These are phyloP conservation scores for Ceratobasidium sp. DNA, from an alignment of 1,284 basidiomycete genomes.

Conservation along the genomic window DNA sequence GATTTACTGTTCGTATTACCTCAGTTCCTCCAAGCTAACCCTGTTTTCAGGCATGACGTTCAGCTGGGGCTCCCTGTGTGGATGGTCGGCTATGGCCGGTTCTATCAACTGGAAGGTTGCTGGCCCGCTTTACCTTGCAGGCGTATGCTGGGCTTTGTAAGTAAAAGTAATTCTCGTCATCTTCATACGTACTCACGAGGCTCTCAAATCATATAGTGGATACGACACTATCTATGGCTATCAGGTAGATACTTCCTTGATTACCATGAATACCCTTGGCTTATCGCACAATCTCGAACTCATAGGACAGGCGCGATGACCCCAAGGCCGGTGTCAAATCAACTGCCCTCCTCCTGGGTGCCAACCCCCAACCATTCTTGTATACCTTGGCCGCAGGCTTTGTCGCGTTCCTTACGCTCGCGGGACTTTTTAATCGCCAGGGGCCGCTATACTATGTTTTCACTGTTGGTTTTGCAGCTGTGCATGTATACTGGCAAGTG, in stretches of 20 bases:
- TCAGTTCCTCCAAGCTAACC: no score
- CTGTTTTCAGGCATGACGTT: slow-evolving; percentile 49
- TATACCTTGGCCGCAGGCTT: slow-evolving; percentile 59
- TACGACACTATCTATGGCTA: slow-evolving; percentile 71
- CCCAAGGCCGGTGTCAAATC: slow-evolving; percentile 61
- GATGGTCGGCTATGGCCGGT: slow-evolving; percentile 55
- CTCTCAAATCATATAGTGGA: slow-evolving; percentile 57
- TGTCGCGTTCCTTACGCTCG: slow-evolving; percentile 56
- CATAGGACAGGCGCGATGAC: slow-evolving; percentile 59
- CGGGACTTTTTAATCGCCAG: slow-evolving; percentile 60
- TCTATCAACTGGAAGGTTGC: slow-evolving; percentile 52
- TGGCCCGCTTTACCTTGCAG: slow-evolving; percentile 47
- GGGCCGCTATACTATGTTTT: slow-evolving; percentile 61
- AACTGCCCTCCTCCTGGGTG: slow-evolving; percentile 63
- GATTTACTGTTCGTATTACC: slow-evolving; percentile 5
- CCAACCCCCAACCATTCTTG: slow-evolving; percentile 62
- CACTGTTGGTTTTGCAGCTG: slow-evolving; percentile 58
- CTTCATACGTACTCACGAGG: background rate
- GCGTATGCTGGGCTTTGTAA: slow-evolving; percentile 47
- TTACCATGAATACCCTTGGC: no score
- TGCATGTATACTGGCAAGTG: slow-evolving; percentile 65
- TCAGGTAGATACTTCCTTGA: slow-evolving; percentile 47
- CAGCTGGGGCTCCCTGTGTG: slow-evolving; percentile 55
- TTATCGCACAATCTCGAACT: background rate
- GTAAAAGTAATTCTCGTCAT: slow-evolving; percentile 56